Conservation (phyloP, 2,329 filamentous ascomycete genomes). For the Aspergillus bombycis region DNA sequence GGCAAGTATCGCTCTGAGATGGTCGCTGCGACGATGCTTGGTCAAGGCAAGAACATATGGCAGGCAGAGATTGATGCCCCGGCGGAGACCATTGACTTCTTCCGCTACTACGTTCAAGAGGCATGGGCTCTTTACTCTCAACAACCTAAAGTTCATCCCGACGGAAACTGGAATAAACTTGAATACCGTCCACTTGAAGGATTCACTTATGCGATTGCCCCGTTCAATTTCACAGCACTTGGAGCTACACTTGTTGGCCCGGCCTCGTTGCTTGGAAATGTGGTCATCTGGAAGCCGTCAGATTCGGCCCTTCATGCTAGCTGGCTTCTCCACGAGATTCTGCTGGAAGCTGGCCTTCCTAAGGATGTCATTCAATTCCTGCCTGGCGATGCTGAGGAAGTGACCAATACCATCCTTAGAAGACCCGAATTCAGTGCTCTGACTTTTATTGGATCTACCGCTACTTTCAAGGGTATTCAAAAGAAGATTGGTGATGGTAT, state of each 20-base stretch:
- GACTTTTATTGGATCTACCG: conserved; percentile 91
- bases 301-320: conserved; percentile 82
- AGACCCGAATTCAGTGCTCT: conserved; percentile 82
- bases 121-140: conserved; percentile 76
- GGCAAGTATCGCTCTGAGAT: conserved; percentile 94
- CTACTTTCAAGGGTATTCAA: conserved; percentile 85
- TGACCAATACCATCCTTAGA: conserved; percentile 74
- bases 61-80: conserved; percentile 98
- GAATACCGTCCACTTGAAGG: conserved; percentile 92
- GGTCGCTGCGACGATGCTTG: conserved; percentile 92
- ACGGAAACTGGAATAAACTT: conserved; percentile 54
- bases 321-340: conserved; percentile 79
- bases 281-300: conserved; percentile 93
- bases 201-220: conserved; percentile 90
- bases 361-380: conserved; percentile 90
- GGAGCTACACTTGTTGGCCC: conserved; percentile 83
- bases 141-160: conserved; percentile 61
- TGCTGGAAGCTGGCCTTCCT: conserved; percentile 83
- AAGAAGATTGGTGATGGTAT: conserved; percentile 81
- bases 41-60: conserved; percentile 97
- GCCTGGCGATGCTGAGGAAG: conserved; percentile 79
- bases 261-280: conserved; percentile 87
- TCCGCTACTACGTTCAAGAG: conserved; percentile 88
- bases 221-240: conserved; percentile 97
- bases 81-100: conserved; percentile 87